Percentiles rank a stretch among this genome's conserved stretches.
Conservation (phyloP, 78 protist genomes). For the Dictyostelium brefeldianum region DNA sequence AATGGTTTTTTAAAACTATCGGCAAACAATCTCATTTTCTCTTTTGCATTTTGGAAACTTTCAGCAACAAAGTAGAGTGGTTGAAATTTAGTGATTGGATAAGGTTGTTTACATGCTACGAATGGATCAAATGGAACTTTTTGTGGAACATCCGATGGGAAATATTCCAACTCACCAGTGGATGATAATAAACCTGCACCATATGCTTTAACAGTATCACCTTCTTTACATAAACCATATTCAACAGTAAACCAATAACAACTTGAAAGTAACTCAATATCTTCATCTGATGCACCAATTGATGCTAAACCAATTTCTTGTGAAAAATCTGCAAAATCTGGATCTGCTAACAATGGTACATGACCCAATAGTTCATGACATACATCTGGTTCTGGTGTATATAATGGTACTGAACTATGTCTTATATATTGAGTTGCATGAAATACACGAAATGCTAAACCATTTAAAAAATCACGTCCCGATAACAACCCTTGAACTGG, state of each 20-base stretch:
- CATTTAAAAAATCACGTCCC: conserved; percentile 94
- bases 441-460: conserved; percentile 96
- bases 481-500: conserved; percentile 97
- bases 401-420: conserved; percentile 94
- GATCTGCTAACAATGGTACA: conserved; percentile 96
- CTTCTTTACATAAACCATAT: conserved; percentile 96
- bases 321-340: conserved; percentile 95
- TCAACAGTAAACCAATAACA: conserved; percentile 97
- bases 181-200: conserved; percentile 97
- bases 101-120: conserved; percentile 55
- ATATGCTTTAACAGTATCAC: conserved; percentile 89
- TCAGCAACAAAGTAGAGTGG: conserved; percentile 96
- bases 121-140: conserved; percentile 60
- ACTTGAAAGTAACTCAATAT: conserved; percentile 89
- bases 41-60: conserved; percentile 88
- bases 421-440: conserved; percentile 97
- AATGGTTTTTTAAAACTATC: conserved; percentile 84
- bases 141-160: conserved; percentile 29
- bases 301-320: conserved; percentile 96
- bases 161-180: conserved; percentile 94
- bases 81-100: conserved; percentile 96
- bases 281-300: conserved; percentile 96
- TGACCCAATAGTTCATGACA: conserved; percentile 98
- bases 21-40: conserved; percentile 73
- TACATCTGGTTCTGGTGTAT: conserved; percentile 98